Base-by-base conservation (phyloP, 208 protist genomes). In the Polymyxa betae region DNA sequence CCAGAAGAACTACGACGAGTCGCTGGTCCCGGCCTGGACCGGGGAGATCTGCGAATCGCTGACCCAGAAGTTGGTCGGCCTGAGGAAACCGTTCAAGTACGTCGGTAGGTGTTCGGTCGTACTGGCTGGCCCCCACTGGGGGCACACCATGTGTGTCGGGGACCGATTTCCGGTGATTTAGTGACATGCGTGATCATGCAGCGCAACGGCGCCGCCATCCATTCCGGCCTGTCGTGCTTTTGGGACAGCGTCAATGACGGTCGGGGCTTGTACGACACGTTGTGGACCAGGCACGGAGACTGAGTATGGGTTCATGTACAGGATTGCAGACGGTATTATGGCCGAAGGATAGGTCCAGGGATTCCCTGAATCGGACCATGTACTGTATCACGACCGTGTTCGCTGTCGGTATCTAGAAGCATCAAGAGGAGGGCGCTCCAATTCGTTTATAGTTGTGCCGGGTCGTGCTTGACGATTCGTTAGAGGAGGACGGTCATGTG, bases 171-270 rank as follows among this genome's bases (percentile, higher is more conserved):
- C 16, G 54, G 20, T 66, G 54, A 32, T 29, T 66, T 66, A 66
- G 54, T 66, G 54, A 66, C 54, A 16, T 66, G 54, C 54, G 54
- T 66, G 20, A 66, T 66, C 29, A 66, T 66, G 54, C 54, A 66
- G 54, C 16, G 54, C 16, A 66, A 66, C 54, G 54, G 54, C 29
- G 54, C 54, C 29, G 54, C 54, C 16, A 66, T 66, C 29, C 54
- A 66, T 29, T 66, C 54, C 20, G 54, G 20, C 20, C 54, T 66
- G 29, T 66, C 54, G 20, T 66, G 54, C 29, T 66, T 32, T 29
- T 66, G 54, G 54, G 54, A 66, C 54, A 66, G 54, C 54, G 54
- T 66, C 54, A 66, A 66, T 29, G 54, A 66, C 54, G 54, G 54
- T 66, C 29, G 20, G 54, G 20, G n/a, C n/a, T n/a, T n/a, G n/a